Evolutionary conservation across 2,329 filamentous ascomycete genomes (phyloP).

Genomic region (Boeremia exigua): DNA sequence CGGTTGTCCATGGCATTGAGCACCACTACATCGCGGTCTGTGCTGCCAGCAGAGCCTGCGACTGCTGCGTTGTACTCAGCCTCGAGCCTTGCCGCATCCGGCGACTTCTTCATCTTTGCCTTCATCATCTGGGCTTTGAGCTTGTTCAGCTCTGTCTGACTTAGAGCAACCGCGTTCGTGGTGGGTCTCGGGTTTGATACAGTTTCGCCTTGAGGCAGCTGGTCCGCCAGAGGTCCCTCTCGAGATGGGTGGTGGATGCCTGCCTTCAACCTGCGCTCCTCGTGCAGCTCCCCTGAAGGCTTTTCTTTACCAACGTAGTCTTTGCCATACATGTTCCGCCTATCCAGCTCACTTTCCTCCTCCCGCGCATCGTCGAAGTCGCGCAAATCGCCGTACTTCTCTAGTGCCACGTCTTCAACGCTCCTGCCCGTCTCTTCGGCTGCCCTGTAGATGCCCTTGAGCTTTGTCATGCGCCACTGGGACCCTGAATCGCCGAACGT

Average conservation of each 20-base stretch:
- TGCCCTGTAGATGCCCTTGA: slow-evolving; percentile 81
- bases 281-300: slow-evolving; percentile 84
- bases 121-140: slow-evolving; percentile 96
- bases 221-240: slow-evolving; percentile 34
- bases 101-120: slow-evolving; percentile 80
- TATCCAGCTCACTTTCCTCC: slow-evolving; percentile 88
- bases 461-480: slow-evolving; percentile 95
- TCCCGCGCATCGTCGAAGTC: slow-evolving; percentile 93
- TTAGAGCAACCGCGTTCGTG: slow-evolving; percentile 61
- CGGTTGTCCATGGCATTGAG: slow-evolving; percentile 89
- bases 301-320: slow-evolving; percentile 86
- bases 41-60: slow-evolving; percentile 63
- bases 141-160: slow-evolving; percentile 83
- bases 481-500: slow-evolving; percentile 89
- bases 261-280: slow-evolving; percentile 72
- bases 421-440: slow-evolving; percentile 75
- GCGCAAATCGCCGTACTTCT: slow-evolving; percentile 79
- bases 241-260: slow-evolving; percentile 53
- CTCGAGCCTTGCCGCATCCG: slow-evolving; percentile 78
- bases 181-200: slow-evolving; percentile 62
- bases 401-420: slow-evolving; percentile 81
- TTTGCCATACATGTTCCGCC: slow-evolving; percentile 80
- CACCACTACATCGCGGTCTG: slow-evolving; percentile 73
- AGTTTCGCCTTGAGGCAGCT: slow-evolving; percentile 60
- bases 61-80: slow-evolving; percentile 81